Percentiles rank a stretch among this genome's conserved stretches.
These are phyloP conservation scores for Excoecaria cochinchinensis DNA, from an alignment of 345 rosid genomes.

Conservation along the genomic window DNA sequence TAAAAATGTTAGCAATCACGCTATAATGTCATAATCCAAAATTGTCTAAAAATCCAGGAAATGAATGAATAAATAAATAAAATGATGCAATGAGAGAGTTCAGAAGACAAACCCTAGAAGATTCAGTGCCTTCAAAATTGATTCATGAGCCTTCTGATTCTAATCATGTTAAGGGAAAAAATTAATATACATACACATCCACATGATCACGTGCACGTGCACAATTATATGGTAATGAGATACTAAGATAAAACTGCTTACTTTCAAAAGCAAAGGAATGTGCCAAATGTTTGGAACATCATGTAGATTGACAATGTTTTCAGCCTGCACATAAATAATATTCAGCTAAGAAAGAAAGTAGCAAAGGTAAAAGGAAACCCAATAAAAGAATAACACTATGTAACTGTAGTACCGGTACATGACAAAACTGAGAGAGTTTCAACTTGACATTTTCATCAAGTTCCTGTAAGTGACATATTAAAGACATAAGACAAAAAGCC, in stretches of 20 bases:
- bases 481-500: not conserved
- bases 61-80: constrained; percentile 10
- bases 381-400: not conserved
- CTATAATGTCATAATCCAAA: not conserved
- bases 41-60: not conserved
- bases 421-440: constrained; percentile 92
- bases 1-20: not conserved
- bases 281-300: constrained; percentile 99
- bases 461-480: constrained; percentile 48
- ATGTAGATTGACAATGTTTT: constrained; percentile 70
- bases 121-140: constrained; percentile 70
- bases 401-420: constrained; percentile 60
- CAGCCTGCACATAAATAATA: constrained; percentile 49
- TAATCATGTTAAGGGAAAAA: constrained; percentile 26
- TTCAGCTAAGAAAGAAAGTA: not conserved
- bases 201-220: not conserved
- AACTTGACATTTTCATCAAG: constrained; percentile 80
- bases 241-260: constrained; percentile 31
- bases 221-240: not conserved
- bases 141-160: constrained; percentile 97
- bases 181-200: constrained; percentile 16
- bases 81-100: not conserved
- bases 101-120: constrained; percentile 56
- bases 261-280: constrained; percentile 82
- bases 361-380: not conserved